Evolutionary conservation across 768 basidiomycete species (phyloP), one percentile per base, ranked within the genome.

Genomic region (Calocybe indica): DNA sequence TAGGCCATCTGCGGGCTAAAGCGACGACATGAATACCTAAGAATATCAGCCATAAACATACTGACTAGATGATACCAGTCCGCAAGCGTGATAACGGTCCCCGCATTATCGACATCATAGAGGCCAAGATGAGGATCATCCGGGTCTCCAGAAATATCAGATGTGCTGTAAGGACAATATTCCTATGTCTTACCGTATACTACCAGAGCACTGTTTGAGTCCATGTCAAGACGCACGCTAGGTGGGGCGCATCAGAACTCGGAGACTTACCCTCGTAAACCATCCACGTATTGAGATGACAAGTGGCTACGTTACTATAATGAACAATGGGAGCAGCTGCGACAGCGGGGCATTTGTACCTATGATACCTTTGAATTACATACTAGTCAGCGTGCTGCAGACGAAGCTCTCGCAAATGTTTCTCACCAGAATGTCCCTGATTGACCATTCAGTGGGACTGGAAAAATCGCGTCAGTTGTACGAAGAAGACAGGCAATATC

Each of bases 211-310:
- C 69, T 59, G 28, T 61, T 22, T 22, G 22, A 22, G 22, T 22
- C 22, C 22, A 22, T 22, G 22, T 22, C 22, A 22, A 22, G 22
- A 22, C 22, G 22, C 22, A 22, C 4, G 22, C 22, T 22, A 22
- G 22, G 22, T 22, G 22, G 22, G 4, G 22, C 22, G 22, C 22
- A 4, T 22, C 22, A 22, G 22, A 22, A 22, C 22, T 22, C 22
- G 22, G 4, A 57, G 5, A 65, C 53, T 14, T 46, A 30, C 37
- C 50, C 69, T 36, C 69, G 58, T 28, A 68, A 53, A 0, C 71
- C 71, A 54, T 72, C 71, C 43, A 68, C 78, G 47, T 76, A 78
- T 54, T 78, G 77, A 2, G 40, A 59, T 45, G 45, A 49, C 40
- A 39, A 22, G 32, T 52, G 40, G 33, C 44, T 47, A 22, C 15